phyloP scores from a whole-genome alignment of 352 stramenopile species.

The Phytophthora pluvialis region DNA sequence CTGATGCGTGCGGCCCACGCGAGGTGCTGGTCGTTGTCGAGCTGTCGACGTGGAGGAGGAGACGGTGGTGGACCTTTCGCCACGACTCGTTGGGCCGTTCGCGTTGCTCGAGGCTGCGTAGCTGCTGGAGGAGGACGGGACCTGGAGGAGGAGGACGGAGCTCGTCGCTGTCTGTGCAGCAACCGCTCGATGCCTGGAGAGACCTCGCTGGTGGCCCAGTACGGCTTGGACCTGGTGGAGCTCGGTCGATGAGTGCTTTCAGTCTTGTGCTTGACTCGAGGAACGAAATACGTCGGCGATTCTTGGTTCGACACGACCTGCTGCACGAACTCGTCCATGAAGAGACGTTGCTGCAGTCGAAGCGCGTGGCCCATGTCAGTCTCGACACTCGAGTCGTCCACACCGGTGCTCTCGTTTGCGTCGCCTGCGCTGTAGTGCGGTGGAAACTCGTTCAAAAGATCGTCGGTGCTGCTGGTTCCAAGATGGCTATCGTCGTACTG shows the following conservation, averaged over 20 bases:
- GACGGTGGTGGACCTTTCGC: slow-evolving; percentile 3
- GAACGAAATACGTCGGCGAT: slow-evolving; percentile 6
- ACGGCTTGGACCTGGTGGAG: slow-evolving; percentile 10
- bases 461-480: background rate
- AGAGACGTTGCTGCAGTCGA: slow-evolving; percentile 58
- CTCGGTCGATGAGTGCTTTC: background rate
- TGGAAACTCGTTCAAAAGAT: slow-evolving; percentile 2
- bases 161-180: slow-evolving; percentile 33
- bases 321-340: slow-evolving; percentile 62
- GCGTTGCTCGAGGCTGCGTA: background rate
- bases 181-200: slow-evolving; percentile 37
- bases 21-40: slow-evolving; percentile 53
- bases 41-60: slow-evolving; percentile 18
- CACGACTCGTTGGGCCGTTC: slow-evolving; percentile 6
- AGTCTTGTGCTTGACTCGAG: slow-evolving; percentile 10
- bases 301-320: slow-evolving; percentile 46
- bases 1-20: slow-evolving; percentile 65
- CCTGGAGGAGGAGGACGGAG: slow-evolving; percentile 7
- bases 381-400: slow-evolving; percentile 16
- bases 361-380: slow-evolving; percentile 40
- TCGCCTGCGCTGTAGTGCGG: slow-evolving; percentile 17
- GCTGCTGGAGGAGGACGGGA: background rate
- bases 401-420: slow-evolving; percentile 14
- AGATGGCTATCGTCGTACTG: slow-evolving; percentile 12
- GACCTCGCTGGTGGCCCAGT: slow-evolving; percentile 31